Base-by-base conservation (phyloP, 768 basidiomycete genomes). In the Cantharellus cinnabarinus region DNA sequence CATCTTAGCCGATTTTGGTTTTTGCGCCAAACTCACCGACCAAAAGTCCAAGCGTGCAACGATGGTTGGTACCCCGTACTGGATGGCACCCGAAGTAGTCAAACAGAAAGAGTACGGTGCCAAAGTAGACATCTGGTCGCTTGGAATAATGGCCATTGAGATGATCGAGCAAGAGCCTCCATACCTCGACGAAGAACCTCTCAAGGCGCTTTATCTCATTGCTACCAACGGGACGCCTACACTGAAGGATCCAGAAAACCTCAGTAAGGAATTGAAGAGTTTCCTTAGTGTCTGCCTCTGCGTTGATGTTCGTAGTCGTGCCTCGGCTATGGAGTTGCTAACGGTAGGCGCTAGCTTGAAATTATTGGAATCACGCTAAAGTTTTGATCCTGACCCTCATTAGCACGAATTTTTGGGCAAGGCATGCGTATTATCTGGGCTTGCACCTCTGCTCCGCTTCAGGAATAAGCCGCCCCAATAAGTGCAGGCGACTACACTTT, bases 51-150 rank as follows among this genome's bases (percentile, higher is more conserved):
- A 94, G 71, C 85, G 91, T 57, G 90, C 90, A 39, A 94, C 90
- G n/a, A 94, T 94, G 91, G 90, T 95, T 3, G 91, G 91, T 41
- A 94, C 90, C 5, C 91, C 91, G 0, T 94, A 94, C 71, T 94
- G 91, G 91, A 95, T 95, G 91, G 91, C 91, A 2, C 91, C 91
- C n/a, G 91, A 95, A 69, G 89, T 95, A 57, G 90, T 95, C 66
- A 93, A 90, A 72, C 87, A 91, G 69, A 93, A 94, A 71, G 89
- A 91, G 70, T 95, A 95, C 66, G 90, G 91, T 52, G 88, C 89
- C 35, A 94, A 94, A 70, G 91, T 94, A 29, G 91, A 94, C 65
- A 89, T 95, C 56, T 95, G 91, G 91, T 90, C 88, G 7, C 77
- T 95, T 4, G 91, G 91, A 3, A 95, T 97, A 71, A 93, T 95